Conservation (phyloP, 176 grass and related monocot genomes). For the Oryza meyeriana region DNA sequence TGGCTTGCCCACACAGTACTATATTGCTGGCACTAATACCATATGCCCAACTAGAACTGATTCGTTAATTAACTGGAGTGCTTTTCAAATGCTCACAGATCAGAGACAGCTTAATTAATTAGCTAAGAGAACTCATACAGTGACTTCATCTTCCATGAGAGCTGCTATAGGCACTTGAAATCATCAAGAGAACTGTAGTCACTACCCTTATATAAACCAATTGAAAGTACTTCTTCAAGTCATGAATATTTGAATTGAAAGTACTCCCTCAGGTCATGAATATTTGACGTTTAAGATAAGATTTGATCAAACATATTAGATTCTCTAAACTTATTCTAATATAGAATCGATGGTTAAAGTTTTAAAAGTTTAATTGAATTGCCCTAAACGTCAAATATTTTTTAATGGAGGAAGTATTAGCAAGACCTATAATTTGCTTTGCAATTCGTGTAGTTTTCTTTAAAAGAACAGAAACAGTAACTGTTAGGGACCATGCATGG, state of each 20-base stretch:
- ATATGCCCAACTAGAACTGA: constrained; percentile 21
- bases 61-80: background rate
- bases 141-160: background rate
- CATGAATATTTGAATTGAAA: too few relatives aligned
- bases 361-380: too few relatives aligned
- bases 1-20: constrained; percentile 8
- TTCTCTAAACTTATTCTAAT: too few relatives aligned
- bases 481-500: background rate
- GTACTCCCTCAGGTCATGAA: too few relatives aligned
- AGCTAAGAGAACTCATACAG: background rate
- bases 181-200: background rate
- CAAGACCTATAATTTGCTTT: background rate
- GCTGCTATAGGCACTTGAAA: background rate
- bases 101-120: background rate
- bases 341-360: too few relatives aligned
- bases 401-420: too few relatives aligned
- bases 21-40: constrained; percentile 14
- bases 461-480: too few relatives aligned
- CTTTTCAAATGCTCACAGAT: constrained; percentile 34
- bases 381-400: too few relatives aligned
- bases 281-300: too few relatives aligned
- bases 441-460: background rate
- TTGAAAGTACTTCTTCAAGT: too few relatives aligned
- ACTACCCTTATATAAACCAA: background rate
- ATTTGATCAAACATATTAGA: too few relatives aligned